phyloP scores from a whole-genome alignment of 495 filamentous ascomycete genomes.

The Penicillium cinerascens region DNA sequence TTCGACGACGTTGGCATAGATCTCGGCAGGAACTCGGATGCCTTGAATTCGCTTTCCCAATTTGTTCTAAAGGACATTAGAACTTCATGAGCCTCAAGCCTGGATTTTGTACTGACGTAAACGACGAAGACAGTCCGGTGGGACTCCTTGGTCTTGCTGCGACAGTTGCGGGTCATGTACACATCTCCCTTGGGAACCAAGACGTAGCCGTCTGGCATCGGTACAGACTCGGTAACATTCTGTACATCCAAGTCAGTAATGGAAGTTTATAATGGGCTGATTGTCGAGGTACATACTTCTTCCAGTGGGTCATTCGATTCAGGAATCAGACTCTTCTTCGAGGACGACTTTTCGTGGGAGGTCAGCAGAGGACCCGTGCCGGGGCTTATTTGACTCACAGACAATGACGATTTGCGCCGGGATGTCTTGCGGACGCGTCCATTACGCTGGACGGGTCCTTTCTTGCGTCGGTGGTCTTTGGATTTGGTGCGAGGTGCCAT shows the following conservation, averaged over 20 bases:
- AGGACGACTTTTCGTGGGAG: not conserved
- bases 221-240: conserved; percentile 28
- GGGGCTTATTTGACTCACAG: not conserved
- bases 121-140: conserved; percentile 39
- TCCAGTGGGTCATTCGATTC: conserved; percentile 22
- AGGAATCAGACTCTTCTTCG: conserved; percentile 2
- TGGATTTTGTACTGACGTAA: conserved; percentile 27
- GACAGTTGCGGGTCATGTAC: conserved; percentile 50
- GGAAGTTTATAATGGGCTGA: not conserved
- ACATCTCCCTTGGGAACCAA: conserved; percentile 51
- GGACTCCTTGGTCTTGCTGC: conserved; percentile 42
- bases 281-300: conserved; percentile 5
- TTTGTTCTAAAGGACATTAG: conserved; percentile 24
- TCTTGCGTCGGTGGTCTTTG: conserved; percentile 10
- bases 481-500: conserved; percentile 10
- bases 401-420: not conserved
- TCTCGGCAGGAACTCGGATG: conserved; percentile 43
- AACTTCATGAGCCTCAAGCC: not conserved
- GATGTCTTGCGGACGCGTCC: not conserved
- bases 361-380: not conserved
- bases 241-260: conserved; percentile 4
- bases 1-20: conserved; percentile 30
- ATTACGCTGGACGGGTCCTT: not conserved
- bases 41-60: conserved; percentile 34
- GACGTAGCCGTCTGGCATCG: conserved; percentile 35